These are phyloP conservation scores for Acanthamoeba quina DNA, from an alignment of 208 protist species.

Conservation along the genomic window DNA sequence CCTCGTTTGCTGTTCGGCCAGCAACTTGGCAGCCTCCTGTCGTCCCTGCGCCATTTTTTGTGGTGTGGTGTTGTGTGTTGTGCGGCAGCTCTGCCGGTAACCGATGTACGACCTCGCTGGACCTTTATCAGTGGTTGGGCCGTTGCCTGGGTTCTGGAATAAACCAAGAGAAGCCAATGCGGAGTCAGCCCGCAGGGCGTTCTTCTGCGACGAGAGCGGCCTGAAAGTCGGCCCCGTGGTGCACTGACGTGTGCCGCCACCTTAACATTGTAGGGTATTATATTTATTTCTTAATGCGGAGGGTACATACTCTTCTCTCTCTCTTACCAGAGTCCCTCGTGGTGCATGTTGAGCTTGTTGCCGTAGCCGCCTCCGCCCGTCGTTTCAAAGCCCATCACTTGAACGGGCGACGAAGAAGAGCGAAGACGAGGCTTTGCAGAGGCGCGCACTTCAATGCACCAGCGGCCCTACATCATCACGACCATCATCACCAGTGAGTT, in stretches of 20 bases:
- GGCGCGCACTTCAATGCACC: constrained; percentile 56
- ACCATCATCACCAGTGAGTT: too few species aligned
- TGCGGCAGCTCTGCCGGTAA: too few species aligned
- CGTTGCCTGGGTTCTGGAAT: neutral
- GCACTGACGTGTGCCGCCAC: too few species aligned
- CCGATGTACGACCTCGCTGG: too few species aligned
- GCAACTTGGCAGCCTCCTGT: neutral
- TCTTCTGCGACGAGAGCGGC: too few species aligned
- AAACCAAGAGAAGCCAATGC: neutral
- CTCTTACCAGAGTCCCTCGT: neutral
- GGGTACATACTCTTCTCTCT: too few species aligned
- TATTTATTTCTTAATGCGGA: too few species aligned
- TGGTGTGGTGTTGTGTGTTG: neutral
- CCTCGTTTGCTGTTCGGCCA: constrained; percentile 12
- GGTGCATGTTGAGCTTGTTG: constrained; percentile 64
- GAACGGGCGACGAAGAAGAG: neutral
- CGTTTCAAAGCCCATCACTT: constrained; percentile 6
- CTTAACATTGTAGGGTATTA: too few species aligned
- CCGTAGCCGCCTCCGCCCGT: constrained; percentile 44
- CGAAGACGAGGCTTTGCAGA: too few species aligned
- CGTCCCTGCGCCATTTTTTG: neutral
- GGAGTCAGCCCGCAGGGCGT: too few species aligned
- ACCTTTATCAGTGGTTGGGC: neutral
- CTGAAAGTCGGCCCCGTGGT: too few species aligned
- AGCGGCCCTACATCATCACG: constrained; percentile 5